Base-by-base conservation (phyloP, 1,284 basidiomycete species). In the Cryptococcus maquisensis region DNA sequence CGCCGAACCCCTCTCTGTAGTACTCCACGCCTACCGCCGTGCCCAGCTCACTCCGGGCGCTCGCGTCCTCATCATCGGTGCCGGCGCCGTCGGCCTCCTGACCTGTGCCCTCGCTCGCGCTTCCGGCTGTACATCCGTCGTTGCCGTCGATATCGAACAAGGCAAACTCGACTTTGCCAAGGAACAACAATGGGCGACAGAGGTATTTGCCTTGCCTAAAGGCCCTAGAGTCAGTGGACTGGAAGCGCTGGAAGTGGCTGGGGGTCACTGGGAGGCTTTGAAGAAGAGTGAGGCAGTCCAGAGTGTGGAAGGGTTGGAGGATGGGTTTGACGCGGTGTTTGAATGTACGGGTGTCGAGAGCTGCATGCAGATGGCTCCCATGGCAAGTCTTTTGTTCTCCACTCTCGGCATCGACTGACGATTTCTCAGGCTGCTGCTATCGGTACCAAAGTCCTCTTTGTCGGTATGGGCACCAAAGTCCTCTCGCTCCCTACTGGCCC, bases 341-440 rank as follows among this genome's bases (percentile, higher is more conserved):
- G 94, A 97, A 75, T 97, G 94, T 77, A 95, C 93, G 5, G 94
- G 94, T 62, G 91, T 91, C 2, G 91, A 94, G 74, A 81, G 84
- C 28, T 90, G 87, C 70, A 91, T 93, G 72, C 89, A 93, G 72
- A 85, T 90, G 83, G 86, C 87, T 49, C 81, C 91, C 61, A 83
- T 88, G 76, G 88, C 89, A 77, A 80, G 87, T 77, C 0, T 28
- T 43, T 16, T 36, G n/a, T 13, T n/a, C n/a, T 16, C 38, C 47
- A 12, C 37, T 21, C 20, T 48, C 20, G 35, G 52, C 56, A 38
- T 38, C n/a, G 44, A 46, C 21, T 18, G 18, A 43, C 39, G 16
- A 21, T 21, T 21, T 13, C 54, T 43, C 71, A 90, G 87, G 83
- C 86, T 65, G 89, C 91, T 28, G 79, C 82, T 51, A 80, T 88